Conservation (phyloP, 208 protist genomes). For the Trypanosoma cruzi region DNA sequence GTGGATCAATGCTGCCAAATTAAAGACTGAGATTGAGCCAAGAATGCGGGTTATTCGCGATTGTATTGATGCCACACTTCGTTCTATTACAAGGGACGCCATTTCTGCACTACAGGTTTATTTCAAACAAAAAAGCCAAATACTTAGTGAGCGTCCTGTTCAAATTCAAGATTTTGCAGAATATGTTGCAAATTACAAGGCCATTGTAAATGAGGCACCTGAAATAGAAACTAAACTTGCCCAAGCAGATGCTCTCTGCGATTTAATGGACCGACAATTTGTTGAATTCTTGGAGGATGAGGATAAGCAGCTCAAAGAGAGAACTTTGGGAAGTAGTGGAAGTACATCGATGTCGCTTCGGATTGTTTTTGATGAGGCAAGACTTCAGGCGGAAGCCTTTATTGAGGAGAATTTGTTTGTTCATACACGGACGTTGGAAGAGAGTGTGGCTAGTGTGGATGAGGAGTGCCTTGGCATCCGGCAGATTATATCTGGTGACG, state of each 20-base stretch:
- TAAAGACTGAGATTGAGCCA: constrained; percentile 90
- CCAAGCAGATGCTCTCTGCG: constrained; percentile 88
- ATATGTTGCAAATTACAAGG: constrained; percentile 86
- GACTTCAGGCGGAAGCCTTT: constrained; percentile 86
- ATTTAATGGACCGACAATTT: constrained; percentile 91
- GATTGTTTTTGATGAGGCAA: constrained; percentile 83
- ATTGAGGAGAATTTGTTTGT: constrained; percentile 83
- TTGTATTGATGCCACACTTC: constrained; percentile 76
- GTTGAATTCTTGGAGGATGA: constrained; percentile 90
- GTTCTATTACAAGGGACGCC: constrained; percentile 53
- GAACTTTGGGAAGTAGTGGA: constrained; percentile 81
- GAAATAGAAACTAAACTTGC: constrained; percentile 66
- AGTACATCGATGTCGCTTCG: constrained; percentile 70
- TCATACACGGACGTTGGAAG: constrained; percentile 73
- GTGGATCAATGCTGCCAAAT: constrained; percentile 91
- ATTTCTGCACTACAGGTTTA: constrained; percentile 79
- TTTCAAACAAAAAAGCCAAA: constrained; percentile 88
- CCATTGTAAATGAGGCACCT: constrained; percentile 47
- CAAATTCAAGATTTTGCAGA: constrained; percentile 82
- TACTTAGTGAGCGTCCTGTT: constrained; percentile 78
- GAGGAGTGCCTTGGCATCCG: constrained; percentile 86
- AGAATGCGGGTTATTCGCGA: constrained; percentile 78
- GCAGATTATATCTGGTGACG: constrained; percentile 85
- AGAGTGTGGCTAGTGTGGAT: constrained; percentile 77
- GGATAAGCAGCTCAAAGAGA: constrained; percentile 89